Percentiles rank a stretch among this genome's conserved stretches.
Evolutionary conservation across 805 yeast species (phyloP).

Genomic region (Yamadazyma takamatsuzukensis): DNA sequence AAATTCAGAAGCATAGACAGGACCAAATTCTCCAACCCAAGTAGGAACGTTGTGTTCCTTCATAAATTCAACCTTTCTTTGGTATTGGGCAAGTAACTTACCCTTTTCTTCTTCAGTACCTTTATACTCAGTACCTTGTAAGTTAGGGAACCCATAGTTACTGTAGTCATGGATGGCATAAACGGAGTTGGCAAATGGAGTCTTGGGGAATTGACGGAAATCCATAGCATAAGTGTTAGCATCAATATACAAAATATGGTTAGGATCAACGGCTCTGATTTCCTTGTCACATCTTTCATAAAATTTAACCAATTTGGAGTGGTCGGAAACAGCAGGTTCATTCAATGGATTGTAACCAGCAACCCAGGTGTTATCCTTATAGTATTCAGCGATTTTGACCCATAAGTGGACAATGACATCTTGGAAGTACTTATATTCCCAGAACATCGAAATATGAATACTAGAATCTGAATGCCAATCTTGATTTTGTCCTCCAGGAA

Average conservation of each 20-base stretch:
- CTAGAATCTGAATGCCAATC: slow-evolving; percentile 52
- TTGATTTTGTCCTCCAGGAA: slow-evolving; percentile 54
- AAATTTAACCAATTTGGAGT: slow-evolving; percentile 35
- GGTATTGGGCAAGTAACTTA: slow-evolving; percentile 35
- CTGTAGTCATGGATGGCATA: slow-evolving; percentile 50
- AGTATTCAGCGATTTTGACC: slow-evolving; percentile 42
- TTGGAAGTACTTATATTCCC: slow-evolving; percentile 49
- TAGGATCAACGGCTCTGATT: slow-evolving; percentile 42
- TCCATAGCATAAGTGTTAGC: slow-evolving; percentile 52
- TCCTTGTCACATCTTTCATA: slow-evolving; percentile 36
- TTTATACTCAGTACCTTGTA: slow-evolving; percentile 26
- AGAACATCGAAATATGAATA: slow-evolving; percentile 45
- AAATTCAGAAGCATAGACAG: slow-evolving; percentile 42
- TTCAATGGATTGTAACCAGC: slow-evolving; percentile 56
- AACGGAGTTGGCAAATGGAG: slow-evolving; percentile 42
- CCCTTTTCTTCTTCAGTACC: slow-evolving; percentile 33
- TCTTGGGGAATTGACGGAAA: slow-evolving; percentile 44
- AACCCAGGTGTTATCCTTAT: slow-evolving; percentile 44
- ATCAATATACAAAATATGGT: slow-evolving; percentile 48
- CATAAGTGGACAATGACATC: slow-evolving; percentile 45
- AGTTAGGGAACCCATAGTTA: slow-evolving; percentile 41
- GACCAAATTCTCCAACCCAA: slow-evolving; percentile 55
- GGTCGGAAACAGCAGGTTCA: slow-evolving; percentile 48
- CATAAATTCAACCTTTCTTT: slow-evolving; percentile 44
- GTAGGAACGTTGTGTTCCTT: slow-evolving; percentile 40